Evolutionary conservation across 129 eudicot genomes (phyloP).

Genomic region (Rutidosis leptorrhynchoides): DNA sequence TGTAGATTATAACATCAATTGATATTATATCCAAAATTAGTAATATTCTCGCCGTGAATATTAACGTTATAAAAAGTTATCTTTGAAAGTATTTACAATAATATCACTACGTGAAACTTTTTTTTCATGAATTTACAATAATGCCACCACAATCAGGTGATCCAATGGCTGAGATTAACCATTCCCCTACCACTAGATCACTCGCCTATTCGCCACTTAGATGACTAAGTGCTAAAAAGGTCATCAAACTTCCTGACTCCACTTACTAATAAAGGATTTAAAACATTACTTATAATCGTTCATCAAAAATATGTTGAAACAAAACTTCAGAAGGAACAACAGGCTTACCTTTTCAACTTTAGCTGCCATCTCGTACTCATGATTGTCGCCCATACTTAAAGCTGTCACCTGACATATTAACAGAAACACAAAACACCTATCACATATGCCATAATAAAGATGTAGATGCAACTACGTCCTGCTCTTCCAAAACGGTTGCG

Average conservation of each 20-base stretch:
- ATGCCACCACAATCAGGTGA: no score
- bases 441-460: not conserved
- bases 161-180: no score
- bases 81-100: no score
- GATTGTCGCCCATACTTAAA: conserved; percentile 83
- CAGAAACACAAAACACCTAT: conserved; percentile 7
- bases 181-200: no score
- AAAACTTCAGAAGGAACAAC: conserved; percentile 12
- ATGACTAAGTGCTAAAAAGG: not conserved
- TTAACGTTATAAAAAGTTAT: no score
- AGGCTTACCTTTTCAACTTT: conserved; percentile 79
- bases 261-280: not conserved
- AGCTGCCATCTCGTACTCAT: conserved; percentile 76
- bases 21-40: no score
- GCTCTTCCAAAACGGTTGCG: not conserved
- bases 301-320: conserved; percentile 9
- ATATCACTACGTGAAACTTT: no score
- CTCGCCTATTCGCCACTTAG: not conserved
- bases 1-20: no score
- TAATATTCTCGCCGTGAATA: no score
- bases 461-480: not conserved
- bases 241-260: conserved; percentile 5
- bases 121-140: no score
- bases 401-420: conserved; percentile 29
- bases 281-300: conserved; percentile 11